A percentile compares a stretch with the other conserved stretches of the same genome.
phyloP scores from a whole-genome alignment of 192 early-diverging fungal genomes.

The Coemansia sp. region DNA sequence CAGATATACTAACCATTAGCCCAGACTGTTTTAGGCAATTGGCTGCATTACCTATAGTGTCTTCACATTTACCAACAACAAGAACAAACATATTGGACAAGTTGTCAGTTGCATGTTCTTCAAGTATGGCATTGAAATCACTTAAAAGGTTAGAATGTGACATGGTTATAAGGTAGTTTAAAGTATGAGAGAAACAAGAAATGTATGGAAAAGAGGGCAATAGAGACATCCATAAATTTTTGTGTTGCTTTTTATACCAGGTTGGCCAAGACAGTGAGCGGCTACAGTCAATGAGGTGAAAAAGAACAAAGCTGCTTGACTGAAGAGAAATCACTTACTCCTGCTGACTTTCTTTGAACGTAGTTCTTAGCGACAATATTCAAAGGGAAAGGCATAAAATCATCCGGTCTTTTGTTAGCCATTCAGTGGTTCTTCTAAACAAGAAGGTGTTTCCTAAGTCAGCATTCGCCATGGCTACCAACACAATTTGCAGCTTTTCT shows the following conservation, averaged over 20 bases:
- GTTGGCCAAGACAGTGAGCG: background rate
- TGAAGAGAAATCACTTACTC: background rate
- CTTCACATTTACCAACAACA: background rate
- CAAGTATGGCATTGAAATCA: background rate
- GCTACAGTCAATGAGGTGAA: background rate
- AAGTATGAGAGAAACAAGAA: background rate
- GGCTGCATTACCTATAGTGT: background rate
- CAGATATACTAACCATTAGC: background rate
- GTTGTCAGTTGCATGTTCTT: background rate
- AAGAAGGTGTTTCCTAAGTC: background rate
- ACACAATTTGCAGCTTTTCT: background rate
- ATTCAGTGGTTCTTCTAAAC: background rate
- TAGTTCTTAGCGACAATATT: background rate
- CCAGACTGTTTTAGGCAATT: background rate
- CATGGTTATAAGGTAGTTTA: background rate
- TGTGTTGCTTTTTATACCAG: background rate
- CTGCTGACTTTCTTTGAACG: background rate
- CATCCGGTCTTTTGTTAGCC: background rate
- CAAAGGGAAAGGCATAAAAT: background rate
- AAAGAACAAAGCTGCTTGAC: background rate
- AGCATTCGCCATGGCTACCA: background rate
- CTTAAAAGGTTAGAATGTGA: background rate
- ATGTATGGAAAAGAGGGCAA: background rate
- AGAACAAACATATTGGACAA: background rate
- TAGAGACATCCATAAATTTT: background rate